Percentiles rank a stretch among this genome's conserved stretches.
Conservation (phyloP, 2,329 filamentous ascomycete species). For the Dactylellina cionopaga region DNA sequence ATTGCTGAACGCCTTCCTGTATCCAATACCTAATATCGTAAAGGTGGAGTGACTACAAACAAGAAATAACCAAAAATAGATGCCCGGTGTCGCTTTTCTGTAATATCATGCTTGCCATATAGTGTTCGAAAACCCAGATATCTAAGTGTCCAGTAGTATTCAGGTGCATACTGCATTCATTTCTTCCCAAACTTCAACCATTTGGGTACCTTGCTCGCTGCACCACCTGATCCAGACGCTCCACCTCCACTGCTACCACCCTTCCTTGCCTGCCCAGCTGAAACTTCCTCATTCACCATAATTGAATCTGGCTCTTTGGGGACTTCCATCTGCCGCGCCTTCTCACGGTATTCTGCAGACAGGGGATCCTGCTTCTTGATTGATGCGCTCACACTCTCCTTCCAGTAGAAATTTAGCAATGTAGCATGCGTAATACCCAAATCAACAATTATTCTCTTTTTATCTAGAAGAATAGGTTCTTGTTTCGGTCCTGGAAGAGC, state of each 20-base stretch:
- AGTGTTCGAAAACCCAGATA: no score
- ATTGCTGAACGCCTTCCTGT: no score
- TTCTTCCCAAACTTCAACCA: constrained; percentile 53
- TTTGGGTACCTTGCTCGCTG: constrained; percentile 39
- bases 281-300: constrained; percentile 33
- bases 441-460: constrained; percentile 40
- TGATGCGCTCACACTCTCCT: constrained; percentile 21
- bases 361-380: constrained; percentile 47
- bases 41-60: no score
- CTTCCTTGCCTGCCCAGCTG: constrained; percentile 27
- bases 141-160: no score
- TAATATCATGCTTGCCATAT: no score
- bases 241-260: constrained; percentile 23
- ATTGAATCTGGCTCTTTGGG: constrained; percentile 46
- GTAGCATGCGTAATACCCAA: constrained; percentile 45
- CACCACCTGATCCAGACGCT: constrained; percentile 1
- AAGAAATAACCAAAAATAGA: no score
- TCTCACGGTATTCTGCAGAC: constrained; percentile 43
- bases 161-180: no score
- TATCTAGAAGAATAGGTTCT: constrained; percentile 23
- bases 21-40: no score
- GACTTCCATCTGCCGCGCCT: constrained; percentile 42
- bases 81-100: no score
- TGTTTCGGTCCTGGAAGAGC: constrained; percentile 50
- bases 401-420: constrained; percentile 49